A percentile compares a stretch with the other conserved stretches of the same genome.
Conservation (phyloP, 345 rosid species). For the Sonneratia caseolaris region DNA sequence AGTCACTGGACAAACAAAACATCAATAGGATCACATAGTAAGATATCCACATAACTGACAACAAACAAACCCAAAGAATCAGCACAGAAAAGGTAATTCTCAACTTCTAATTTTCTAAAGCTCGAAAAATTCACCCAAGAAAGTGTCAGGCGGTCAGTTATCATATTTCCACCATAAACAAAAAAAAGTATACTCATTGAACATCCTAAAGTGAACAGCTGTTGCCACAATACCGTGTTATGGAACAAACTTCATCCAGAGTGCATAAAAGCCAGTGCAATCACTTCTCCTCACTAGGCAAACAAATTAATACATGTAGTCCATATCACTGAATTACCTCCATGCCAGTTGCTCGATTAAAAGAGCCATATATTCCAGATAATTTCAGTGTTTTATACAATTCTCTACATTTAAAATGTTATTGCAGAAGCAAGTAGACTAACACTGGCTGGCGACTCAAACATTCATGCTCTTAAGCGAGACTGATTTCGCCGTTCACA, state of each 20-base stretch:
- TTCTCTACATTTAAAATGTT: neutral
- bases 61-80: neutral
- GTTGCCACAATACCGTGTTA: neutral
- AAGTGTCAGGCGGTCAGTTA: neutral
- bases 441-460: neutral
- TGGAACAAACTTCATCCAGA: neutral
- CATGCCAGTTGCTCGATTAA: neutral
- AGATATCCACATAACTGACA: neutral
- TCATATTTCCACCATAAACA: neutral
- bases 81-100: neutral
- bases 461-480: neutral
- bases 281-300: neutral
- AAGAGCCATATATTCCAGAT: neutral
- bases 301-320: neutral
- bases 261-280: neutral
- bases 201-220: neutral
- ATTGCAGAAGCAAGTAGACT: neutral
- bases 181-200: neutral
- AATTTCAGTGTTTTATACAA: neutral
- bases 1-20: conserved; percentile 45
- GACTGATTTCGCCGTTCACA: neutral
- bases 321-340: neutral
- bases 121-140: neutral
- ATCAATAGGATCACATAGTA: neutral
- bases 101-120: neutral